A percentile compares a stretch with the other conserved stretches of the same genome.
Conservation (phyloP, 352 stramenopile genomes). For the Phytophthora sp. region DNA sequence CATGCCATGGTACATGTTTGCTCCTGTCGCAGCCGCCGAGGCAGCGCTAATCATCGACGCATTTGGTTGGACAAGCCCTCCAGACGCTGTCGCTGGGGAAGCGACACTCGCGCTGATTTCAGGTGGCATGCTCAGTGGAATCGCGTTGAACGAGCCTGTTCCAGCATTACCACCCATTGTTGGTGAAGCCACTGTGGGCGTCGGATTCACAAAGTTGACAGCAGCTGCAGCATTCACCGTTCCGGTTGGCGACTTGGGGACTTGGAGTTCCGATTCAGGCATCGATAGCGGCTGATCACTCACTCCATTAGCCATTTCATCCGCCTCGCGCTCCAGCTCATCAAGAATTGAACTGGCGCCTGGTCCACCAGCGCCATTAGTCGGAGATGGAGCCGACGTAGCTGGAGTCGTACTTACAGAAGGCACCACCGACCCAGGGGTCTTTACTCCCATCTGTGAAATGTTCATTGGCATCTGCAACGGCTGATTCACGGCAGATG, state of each 20-base stretch:
- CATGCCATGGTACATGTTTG: conserved; percentile 80
- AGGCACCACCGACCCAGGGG: conserved; percentile 27
- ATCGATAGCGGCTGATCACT: conserved; percentile 85
- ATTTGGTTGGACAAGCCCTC: conserved; percentile 47
- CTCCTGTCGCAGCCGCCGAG: conserved; percentile 33
- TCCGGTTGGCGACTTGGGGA: conserved; percentile 40
- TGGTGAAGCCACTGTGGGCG: conserved; percentile 26
- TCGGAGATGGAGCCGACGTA: conserved; percentile 14
- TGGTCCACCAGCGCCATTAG: conserved; percentile 30
- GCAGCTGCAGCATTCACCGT: conserved; percentile 33
- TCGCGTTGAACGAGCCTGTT: conserved; percentile 49
- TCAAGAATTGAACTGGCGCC: conserved; percentile 86
- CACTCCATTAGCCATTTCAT: conserved; percentile 88
- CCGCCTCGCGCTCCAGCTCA: conserved; percentile 82
- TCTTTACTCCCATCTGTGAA: conserved; percentile 43
- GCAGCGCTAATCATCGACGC: conserved; percentile 49
- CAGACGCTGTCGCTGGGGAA: conserved; percentile 36
- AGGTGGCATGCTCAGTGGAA: conserved; percentile 75
- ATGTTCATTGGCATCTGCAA: conserved; percentile 67
- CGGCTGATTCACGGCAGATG: conserved; percentile 47
- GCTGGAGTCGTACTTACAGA: conserved; percentile 28
- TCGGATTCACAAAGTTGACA: conserved; percentile 39
- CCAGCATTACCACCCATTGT: conserved; percentile 19
- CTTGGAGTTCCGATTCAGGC: conserved; percentile 81
- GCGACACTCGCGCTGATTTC: conserved; percentile 61